phyloP scores from a whole-genome alignment of 2,329 filamentous ascomycete genomes.

The Zymoseptoria brevis region DNA sequence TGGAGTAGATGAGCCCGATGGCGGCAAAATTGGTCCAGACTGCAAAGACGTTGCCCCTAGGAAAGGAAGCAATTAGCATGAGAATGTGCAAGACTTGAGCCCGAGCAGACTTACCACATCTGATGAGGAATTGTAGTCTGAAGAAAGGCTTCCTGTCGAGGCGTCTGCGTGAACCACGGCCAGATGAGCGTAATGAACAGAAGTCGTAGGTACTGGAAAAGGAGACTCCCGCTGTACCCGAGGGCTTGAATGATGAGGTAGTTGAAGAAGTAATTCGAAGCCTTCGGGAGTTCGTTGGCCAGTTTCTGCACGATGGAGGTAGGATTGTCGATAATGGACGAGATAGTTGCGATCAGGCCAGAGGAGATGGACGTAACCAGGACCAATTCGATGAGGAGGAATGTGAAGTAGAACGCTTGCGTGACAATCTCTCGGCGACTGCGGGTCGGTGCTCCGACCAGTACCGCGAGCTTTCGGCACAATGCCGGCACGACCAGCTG shows the following conservation, averaged over 20 bases:
- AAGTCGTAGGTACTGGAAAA: slow-evolving; percentile 9
- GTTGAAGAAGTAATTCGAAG: slow-evolving; percentile 13
- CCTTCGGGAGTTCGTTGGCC: slow-evolving; percentile 8
- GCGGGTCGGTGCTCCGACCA: slow-evolving; percentile 6
- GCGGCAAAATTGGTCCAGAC: slow-evolving; percentile 92
- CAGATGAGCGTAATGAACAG: slow-evolving; percentile 9
- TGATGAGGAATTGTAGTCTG: slow-evolving; percentile 10
- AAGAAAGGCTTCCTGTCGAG: slow-evolving; percentile 7
- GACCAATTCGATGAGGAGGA: slow-evolving; percentile 12
- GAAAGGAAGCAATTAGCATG: neutral
- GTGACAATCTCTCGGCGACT: slow-evolving; percentile 8
- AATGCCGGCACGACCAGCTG: slow-evolving; percentile 9
- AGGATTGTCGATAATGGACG: slow-evolving; percentile 4
- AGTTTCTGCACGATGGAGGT: slow-evolving; percentile 1
- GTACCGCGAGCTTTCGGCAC: slow-evolving; percentile 8
- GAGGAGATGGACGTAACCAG: slow-evolving; percentile 10
- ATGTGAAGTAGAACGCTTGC: slow-evolving; percentile 12
- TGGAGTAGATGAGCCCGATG: slow-evolving; percentile 73
- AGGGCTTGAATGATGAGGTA: slow-evolving; percentile 13
- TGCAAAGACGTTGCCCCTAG: slow-evolving; percentile 81
- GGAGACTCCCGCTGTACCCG: slow-evolving; percentile 3
- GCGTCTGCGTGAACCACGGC: slow-evolving; percentile 12
- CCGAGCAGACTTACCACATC: slow-evolving; percentile 4
- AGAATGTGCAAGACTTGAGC: neutral
- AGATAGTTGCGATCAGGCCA: slow-evolving; percentile 4